Percentiles rank a stretch among this genome's conserved stretches.
These are phyloP conservation scores for Vaccinium macrocarpon DNA, from an alignment of 148 eudicot genomes.

Conservation along the genomic window DNA sequence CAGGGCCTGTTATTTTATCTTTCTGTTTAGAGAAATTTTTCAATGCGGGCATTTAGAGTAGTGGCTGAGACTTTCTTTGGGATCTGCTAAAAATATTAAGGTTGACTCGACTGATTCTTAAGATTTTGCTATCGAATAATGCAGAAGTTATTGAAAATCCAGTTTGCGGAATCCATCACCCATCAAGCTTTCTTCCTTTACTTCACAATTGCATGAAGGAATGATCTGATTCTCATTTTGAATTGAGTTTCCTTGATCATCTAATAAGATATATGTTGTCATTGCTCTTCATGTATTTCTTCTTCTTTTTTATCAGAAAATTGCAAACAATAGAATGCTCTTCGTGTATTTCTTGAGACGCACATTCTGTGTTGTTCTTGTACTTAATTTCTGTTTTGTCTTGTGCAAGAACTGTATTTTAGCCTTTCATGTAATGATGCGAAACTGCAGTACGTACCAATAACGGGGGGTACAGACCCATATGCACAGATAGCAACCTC, in stretches of 20 bases:
- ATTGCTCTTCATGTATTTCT: not conserved
- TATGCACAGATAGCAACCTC: too few relatives aligned
- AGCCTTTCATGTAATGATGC: not conserved
- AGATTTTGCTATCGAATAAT: not conserved
- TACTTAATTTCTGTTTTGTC: not conserved
- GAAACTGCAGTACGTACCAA: not conserved
- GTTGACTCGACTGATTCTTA: not conserved
- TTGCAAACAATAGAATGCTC: too few relatives aligned
- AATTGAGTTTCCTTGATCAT: not conserved
- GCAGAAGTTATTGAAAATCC: not conserved
- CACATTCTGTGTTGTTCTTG: not conserved
- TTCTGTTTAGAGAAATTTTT: conserved; percentile 57
- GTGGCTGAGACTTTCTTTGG: not conserved
- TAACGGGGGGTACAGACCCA: too few relatives aligned
- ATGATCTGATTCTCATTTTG: not conserved
- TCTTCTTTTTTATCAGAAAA: not conserved
- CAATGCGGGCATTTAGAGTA: conserved; percentile 20
- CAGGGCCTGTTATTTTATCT: conserved; percentile 64
- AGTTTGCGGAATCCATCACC: not conserved
- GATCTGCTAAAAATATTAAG: not conserved
- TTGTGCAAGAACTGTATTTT: not conserved
- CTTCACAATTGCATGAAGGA: not conserved
- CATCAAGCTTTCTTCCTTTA: not conserved
- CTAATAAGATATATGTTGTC: not conserved
- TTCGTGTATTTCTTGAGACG: not conserved